Evolutionary conservation across 2,329 filamentous ascomycete genomes (phyloP).

Genomic region (Aureobasidium melanogenum): DNA sequence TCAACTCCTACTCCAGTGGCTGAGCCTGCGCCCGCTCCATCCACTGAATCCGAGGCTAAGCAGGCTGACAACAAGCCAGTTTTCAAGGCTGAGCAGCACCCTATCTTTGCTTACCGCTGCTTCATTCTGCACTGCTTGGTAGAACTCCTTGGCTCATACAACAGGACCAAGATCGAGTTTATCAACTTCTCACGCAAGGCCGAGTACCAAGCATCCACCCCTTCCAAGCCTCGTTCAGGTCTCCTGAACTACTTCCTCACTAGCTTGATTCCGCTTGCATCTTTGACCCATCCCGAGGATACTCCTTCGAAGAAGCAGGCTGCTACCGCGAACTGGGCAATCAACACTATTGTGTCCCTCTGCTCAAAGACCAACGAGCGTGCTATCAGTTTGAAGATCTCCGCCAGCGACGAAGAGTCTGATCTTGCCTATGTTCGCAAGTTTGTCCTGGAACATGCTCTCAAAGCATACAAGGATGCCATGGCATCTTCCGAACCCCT

Average conservation of each 20-base stretch:
- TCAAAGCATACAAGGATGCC: slow-evolving; percentile 87
- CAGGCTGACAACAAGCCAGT: slow-evolving; percentile 62
- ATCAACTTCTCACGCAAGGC: slow-evolving; percentile 97
- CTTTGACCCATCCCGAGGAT: slow-evolving; percentile 62
- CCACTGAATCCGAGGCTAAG: slow-evolving; percentile 27
- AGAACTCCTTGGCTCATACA: slow-evolving; percentile 86
- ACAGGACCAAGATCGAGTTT: slow-evolving; percentile 92
- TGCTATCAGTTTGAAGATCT: slow-evolving; percentile 42
- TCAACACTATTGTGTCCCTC: slow-evolving; percentile 75
- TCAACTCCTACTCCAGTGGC: slow-evolving; percentile 15
- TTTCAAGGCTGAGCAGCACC: slow-evolving; percentile 89
- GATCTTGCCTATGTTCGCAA: slow-evolving; percentile 87
- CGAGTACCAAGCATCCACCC: slow-evolving; percentile 72
- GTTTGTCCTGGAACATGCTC: slow-evolving; percentile 86
- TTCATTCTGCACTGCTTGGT: slow-evolving; percentile 88
- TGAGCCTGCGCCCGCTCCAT: slow-evolving; percentile 30
- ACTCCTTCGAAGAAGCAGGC: slow-evolving; percentile 73
- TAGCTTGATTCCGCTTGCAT: slow-evolving; percentile 60
- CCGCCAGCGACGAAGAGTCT: slow-evolving; percentile 57
- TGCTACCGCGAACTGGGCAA: slow-evolving; percentile 77
- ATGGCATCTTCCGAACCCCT: slow-evolving; percentile 68
- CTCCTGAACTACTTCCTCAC: slow-evolving; percentile 91
- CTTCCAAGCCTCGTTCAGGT: slow-evolving; percentile 86
- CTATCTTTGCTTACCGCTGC: slow-evolving; percentile 92
- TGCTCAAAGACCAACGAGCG: slow-evolving; percentile 82